A percentile compares a stretch with the other conserved stretches of the same genome.
phyloP scores from a whole-genome alignment of 345 rosid genomes.

The Pistacia atlantica region DNA sequence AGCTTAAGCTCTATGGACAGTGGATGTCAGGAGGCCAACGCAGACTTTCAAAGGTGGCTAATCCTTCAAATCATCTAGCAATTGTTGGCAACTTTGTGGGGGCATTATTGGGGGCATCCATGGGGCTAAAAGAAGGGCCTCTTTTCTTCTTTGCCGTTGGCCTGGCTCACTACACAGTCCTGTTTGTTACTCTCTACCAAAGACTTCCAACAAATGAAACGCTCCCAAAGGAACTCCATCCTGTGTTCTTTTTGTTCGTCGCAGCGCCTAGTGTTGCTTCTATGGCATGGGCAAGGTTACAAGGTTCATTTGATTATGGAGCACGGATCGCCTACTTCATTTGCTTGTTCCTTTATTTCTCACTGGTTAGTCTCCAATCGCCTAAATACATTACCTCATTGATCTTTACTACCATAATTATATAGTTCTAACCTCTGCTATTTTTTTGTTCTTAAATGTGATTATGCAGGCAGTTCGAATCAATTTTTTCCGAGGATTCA shows the following conservation, averaged over 20 bases:
- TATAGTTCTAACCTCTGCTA: not conserved
- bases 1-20: slow-evolving; percentile 88
- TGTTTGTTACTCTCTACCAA: slow-evolving; percentile 90
- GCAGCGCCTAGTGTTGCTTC: slow-evolving; percentile 92
- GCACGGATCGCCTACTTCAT: slow-evolving; percentile 84
- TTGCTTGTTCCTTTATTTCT: slow-evolving; percentile 81
- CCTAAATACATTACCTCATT: not conserved
- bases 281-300: slow-evolving; percentile 83
- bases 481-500: slow-evolving; percentile 81
- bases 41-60: slow-evolving; percentile 90
- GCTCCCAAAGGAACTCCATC: slow-evolving; percentile 91
- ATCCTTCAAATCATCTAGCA: slow-evolving; percentile 87
- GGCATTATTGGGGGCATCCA: slow-evolving; percentile 80
- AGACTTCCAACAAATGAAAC: slow-evolving; percentile 91
- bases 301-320: slow-evolving; percentile 71
- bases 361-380: slow-evolving; percentile 53
- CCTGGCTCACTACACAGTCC: slow-evolving; percentile 77
- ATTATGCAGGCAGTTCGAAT: slow-evolving; percentile 71
- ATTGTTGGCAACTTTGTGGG: slow-evolving; percentile 91
- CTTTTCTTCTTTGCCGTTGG: slow-evolving; percentile 87
- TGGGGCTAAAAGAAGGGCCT: slow-evolving; percentile 95
- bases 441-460: slow-evolving; percentile 2
- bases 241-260: slow-evolving; percentile 90
- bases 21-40: slow-evolving; percentile 97
- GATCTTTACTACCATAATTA: not conserved